Evolutionary conservation across 257 asterid species (phyloP).

Genomic region (Coffea eugenioides): DNA sequence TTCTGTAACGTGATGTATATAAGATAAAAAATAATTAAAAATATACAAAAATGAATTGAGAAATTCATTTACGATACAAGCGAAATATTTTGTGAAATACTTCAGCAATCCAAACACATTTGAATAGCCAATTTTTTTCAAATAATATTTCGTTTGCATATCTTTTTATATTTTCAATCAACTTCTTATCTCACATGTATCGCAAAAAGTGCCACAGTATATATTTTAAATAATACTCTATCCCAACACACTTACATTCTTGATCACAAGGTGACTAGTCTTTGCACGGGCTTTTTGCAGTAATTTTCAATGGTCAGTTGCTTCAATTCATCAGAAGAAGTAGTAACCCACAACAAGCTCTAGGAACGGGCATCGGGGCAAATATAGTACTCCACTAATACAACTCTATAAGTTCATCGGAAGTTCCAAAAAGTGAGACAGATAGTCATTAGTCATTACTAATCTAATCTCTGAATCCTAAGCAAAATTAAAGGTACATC

Average conservation of each 20-base stretch:
- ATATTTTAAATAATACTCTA: too few species aligned
- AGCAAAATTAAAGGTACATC: slow-evolving; percentile 20
- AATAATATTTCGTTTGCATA: too few species aligned
- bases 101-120: too few species aligned
- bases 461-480: slow-evolving; percentile 16
- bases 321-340: background rate
- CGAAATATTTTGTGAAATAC: too few species aligned
- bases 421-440: slow-evolving; percentile 4
- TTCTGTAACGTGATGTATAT: too few species aligned
- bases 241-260: background rate
- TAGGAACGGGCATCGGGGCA: background rate
- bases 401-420: background rate
- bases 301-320: background rate
- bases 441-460: slow-evolving; percentile 13
- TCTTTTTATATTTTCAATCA: too few species aligned
- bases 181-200: too few species aligned
- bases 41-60: too few species aligned
- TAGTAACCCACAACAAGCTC: background rate
- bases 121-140: too few species aligned
- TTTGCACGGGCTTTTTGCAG: background rate
- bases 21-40: too few species aligned
- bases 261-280: background rate
- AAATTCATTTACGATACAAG: too few species aligned
- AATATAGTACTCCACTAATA: background rate
- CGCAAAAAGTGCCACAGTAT: too few species aligned